Evolutionary conservation across 176 grass and related monocot genomes (phyloP).

Genomic region (Oryza glumipatula): DNA sequence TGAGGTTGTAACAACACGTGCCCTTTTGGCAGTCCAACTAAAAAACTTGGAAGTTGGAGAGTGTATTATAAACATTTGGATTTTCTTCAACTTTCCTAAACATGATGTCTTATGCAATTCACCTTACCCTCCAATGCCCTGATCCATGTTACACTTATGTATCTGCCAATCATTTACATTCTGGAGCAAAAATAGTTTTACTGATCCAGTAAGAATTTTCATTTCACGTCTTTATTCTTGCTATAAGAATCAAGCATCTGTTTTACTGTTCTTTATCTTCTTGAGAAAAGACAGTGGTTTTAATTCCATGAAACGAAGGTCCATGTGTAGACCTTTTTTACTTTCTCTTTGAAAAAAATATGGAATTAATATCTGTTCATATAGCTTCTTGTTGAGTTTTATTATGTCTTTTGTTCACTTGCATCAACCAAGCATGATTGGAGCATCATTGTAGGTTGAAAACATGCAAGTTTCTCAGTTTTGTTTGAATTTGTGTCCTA

Average conservation of each 20-base stretch:
- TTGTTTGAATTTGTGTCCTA: not conserved
- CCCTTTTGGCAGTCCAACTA: slow-evolving; percentile 9
- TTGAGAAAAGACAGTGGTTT: slow-evolving; percentile 6
- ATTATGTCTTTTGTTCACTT: slow-evolving; percentile 4
- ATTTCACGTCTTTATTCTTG: slow-evolving; percentile 9
- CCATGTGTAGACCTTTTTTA: not conserved
- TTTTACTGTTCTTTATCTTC: not conserved
- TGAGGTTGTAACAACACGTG: not conserved
- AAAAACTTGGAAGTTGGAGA: slow-evolving; percentile 7
- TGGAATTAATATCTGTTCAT: not conserved
- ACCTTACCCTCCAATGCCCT: not conserved
- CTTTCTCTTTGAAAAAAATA: not conserved
- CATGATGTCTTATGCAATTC: not conserved
- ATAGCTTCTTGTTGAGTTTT: not conserved
- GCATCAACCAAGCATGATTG: not conserved
- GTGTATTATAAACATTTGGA: not conserved
- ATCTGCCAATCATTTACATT: not conserved
- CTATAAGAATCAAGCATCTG: not conserved
- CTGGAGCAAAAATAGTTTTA: not conserved
- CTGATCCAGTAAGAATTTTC: slow-evolving; percentile 1
- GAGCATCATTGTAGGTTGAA: not conserved
- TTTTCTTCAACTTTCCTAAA: not conserved
- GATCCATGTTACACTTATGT: slow-evolving; percentile 1
- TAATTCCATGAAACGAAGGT: slow-evolving; percentile 33
- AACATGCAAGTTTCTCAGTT: not conserved